Evolutionary conservation across 2,329 filamentous ascomycete species (phyloP).

Genomic region (Thyridium curvatum): DNA sequence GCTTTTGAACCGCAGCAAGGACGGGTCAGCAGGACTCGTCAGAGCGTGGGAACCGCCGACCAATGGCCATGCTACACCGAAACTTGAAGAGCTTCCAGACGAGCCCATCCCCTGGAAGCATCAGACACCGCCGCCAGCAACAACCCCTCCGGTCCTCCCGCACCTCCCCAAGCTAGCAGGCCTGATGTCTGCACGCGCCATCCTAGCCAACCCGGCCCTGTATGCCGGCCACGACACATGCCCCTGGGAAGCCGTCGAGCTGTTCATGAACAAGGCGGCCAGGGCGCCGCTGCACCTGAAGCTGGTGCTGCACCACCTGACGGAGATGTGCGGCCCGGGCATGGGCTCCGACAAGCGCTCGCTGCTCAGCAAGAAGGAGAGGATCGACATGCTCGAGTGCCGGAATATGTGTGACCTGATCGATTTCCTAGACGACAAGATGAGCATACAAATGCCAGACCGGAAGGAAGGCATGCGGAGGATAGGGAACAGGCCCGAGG

Average conservation of each 20-base stretch:
- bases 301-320: conserved; percentile 58
- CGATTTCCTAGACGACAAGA: conserved; percentile 52
- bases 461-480: conserved; percentile 14
- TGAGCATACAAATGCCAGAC: conserved; percentile 10
- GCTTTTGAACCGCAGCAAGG: conserved; percentile 10
- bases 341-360: conserved; percentile 44
- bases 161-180: conserved; percentile 46
- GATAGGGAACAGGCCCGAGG: neutral
- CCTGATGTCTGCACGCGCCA: conserved; percentile 64
- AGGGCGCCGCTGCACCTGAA: conserved; percentile 55
- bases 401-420: conserved; percentile 51
- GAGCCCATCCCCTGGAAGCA: conserved; percentile 5
- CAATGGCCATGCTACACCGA: no score
- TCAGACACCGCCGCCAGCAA: neutral
- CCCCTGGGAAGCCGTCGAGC: conserved; percentile 56
- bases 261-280: conserved; percentile 54
- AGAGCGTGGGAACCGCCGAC: no score
- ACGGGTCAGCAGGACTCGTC: no score
- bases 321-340: conserved; percentile 58
- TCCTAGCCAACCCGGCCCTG: conserved; percentile 61
- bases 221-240: conserved; percentile 52
- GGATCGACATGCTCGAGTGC: conserved; percentile 40
- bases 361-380: conserved; percentile 51
- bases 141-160: conserved; percentile 3
- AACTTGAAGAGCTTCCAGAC: conserved; percentile 9